Conservation (phyloP, 139 green algal genomes). For the Micractinium conductrix region DNA sequence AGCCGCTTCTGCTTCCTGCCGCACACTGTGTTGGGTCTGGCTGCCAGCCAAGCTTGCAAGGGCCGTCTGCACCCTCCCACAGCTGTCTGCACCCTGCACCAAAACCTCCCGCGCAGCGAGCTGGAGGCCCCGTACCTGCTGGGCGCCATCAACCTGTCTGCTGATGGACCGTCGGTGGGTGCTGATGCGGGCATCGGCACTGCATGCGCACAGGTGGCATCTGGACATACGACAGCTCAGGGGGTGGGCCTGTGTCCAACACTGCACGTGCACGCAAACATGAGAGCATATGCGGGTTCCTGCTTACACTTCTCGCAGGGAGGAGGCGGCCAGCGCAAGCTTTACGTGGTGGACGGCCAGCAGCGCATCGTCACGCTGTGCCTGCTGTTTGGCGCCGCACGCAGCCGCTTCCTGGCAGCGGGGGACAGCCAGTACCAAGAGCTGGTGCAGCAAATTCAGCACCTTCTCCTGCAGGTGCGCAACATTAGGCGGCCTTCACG, state of each 20-base stretch:
- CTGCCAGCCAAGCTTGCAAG: too few species aligned
- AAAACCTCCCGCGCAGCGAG: not conserved
- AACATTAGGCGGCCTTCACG: too few species aligned
- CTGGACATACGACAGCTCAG: too few species aligned
- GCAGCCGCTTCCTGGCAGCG: not conserved
- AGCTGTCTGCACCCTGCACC: not conserved
- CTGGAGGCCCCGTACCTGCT: not conserved
- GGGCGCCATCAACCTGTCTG: not conserved
- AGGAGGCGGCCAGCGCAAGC: too few species aligned
- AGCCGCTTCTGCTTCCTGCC: not conserved
- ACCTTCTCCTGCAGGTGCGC: not conserved
- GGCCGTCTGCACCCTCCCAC: not conserved
- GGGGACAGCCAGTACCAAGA: not conserved
- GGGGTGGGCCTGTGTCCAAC: not conserved
- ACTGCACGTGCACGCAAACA: too few species aligned
- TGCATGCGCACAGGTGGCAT: too few species aligned
- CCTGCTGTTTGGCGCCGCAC: not conserved
- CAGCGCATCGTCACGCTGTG: not conserved
- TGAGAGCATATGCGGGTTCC: too few species aligned
- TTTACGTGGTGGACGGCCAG: not conserved
- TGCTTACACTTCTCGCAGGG: too few species aligned
- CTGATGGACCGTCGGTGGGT: not conserved
- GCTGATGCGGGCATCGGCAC: too few species aligned
- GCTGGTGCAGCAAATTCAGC: not conserved
- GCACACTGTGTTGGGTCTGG: not conserved